These are phyloP conservation scores for Corylus heterophylla DNA, from an alignment of 306 rosid genomes.

Conservation along the genomic window DNA sequence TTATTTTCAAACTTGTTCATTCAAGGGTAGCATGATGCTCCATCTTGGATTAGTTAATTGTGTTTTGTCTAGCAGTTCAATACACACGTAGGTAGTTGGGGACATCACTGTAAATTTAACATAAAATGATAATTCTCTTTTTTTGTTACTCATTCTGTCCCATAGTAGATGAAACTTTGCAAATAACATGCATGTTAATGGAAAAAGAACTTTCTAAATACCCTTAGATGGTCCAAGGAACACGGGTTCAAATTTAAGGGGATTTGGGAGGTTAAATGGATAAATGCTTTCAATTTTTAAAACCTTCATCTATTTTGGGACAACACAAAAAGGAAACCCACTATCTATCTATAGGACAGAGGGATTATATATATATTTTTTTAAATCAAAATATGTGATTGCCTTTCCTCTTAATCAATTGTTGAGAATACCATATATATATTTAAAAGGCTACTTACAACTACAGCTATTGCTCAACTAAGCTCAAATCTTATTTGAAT, in stretches of 20 bases:
- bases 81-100: no score
- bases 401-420: neutral
- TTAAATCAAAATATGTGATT: neutral
- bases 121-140: neutral
- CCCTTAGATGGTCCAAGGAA: neutral
- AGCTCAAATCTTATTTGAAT: neutral
- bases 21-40: neutral
- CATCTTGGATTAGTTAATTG: neutral
- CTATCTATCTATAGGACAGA: no score
- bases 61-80: neutral
- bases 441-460: neutral
- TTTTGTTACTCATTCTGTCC: neutral
- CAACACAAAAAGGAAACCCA: neutral
- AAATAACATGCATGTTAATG: no score
- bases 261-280: neutral
- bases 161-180: neutral
- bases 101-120: neutral
- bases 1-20: neutral
- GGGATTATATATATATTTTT: neutral
- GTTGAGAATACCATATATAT: neutral
- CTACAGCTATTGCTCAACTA: neutral
- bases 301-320: neutral
- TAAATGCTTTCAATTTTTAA: neutral
- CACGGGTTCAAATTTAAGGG: neutral
- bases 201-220: no score